Base-by-base conservation (phyloP, 306 rosid species). In the Gastrolobium bilobum region DNA sequence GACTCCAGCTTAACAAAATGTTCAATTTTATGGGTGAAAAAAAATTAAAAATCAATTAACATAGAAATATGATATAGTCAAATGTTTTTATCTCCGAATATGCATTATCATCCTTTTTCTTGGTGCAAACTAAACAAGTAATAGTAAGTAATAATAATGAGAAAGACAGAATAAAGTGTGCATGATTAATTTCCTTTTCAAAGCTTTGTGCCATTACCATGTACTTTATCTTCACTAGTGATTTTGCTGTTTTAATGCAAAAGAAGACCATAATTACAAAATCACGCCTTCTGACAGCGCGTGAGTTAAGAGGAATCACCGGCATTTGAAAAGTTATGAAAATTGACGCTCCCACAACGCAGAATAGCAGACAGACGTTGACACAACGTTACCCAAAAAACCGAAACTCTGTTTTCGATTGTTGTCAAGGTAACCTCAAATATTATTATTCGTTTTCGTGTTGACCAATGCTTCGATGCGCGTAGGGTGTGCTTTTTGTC, bases 291-390 rank as follows among this genome's bases (percentile, higher is more conserved):
- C 11, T 11, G 67, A 70, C 5, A 40, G 84, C 84, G 79, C 70
- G 83, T 71, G 73, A 57, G n/a, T 7, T 29, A 0, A 0, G 2
- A 58, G 4, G 14, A 30, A 54, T 2, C 34, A 65, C 8, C 9
- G 35, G 35, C 0, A 35, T 35, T 60, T 44, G 44, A 73, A 64
- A 63, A 72, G 73, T 38, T 10, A 44, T 7, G 61, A 59, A 59
- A 75, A 80, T 39, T 33, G 53, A 79, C 43, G 88, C 78, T 85
- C 79, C 73, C 6, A 26, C 10, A 43, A 77, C 54, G 63, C 53
- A 53, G 31, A 52, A 51, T 38, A 85, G 85, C 84, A 65, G 82
- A 76, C 74, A 81, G 79, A 85, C 89, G 91, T 89, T 76, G 88
- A 85, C 89, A 43, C 82, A 37, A 85, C 92, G 92, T 68, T 79